Conservation (phyloP, 1,284 basidiomycete genomes). For the Athelia sp. region DNA sequence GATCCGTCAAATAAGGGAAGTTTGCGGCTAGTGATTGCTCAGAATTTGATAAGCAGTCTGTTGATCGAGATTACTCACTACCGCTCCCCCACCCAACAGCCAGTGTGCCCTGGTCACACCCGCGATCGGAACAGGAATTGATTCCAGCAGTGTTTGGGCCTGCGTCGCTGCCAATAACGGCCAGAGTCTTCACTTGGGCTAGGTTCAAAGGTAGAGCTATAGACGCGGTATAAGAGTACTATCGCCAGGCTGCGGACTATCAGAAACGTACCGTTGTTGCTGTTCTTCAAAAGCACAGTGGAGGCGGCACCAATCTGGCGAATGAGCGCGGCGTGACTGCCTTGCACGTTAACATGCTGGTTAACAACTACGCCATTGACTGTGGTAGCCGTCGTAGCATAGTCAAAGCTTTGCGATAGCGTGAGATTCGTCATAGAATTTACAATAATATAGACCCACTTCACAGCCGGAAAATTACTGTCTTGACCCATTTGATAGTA, state of each 20-base stretch:
- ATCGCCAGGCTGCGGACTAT: not conserved
- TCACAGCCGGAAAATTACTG: slow-evolving; percentile 24
- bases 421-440: not conserved
- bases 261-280: slow-evolving; percentile 25
- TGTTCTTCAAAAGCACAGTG: too few species aligned
- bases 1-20: slow-evolving; percentile 14
- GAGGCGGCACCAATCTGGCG: too few species aligned
- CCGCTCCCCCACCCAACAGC: slow-evolving; percentile 67
- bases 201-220: slow-evolving; percentile 44
- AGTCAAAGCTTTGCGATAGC: slow-evolving; percentile 23
- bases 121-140: slow-evolving; percentile 49
- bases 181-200: slow-evolving; percentile 27
- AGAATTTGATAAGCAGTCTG: too few species aligned
- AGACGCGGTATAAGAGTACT: not conserved
- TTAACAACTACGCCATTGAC: too few species aligned
- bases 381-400: slow-evolving; percentile 46
- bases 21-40: too few species aligned
- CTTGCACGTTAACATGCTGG: too few species aligned
- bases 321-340: too few species aligned
- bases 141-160: slow-evolving; percentile 50
- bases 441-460: slow-evolving; percentile 6
- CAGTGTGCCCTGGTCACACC: slow-evolving; percentile 46
- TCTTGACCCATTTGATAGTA: slow-evolving; percentile 34
- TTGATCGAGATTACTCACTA: too few species aligned
- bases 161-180: slow-evolving; percentile 46